Conservation (phyloP, 768 basidiomycete genomes). For the Aureoboletus auriporus region DNA sequence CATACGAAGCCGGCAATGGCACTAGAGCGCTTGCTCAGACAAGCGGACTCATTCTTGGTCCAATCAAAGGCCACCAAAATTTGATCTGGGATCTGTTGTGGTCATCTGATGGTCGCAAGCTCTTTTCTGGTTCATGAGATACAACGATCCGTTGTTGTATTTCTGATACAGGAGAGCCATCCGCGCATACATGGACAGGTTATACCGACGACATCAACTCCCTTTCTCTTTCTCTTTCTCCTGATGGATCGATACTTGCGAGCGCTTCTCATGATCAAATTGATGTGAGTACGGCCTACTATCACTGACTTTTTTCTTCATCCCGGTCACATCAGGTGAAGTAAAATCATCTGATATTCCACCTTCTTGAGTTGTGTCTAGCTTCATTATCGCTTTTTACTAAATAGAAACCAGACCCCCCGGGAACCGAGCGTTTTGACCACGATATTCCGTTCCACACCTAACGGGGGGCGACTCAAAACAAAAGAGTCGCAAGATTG, state of each 20-base stretch:
- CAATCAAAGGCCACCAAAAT: not conserved
- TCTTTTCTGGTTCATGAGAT: not conserved
- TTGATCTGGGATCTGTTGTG: not conserved
- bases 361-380: no score
- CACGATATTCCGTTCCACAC: not conserved
- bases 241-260: no score
- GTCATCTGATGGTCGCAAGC: slow-evolving; percentile 2
- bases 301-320: no score
- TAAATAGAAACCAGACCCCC: no score
- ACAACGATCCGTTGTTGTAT: not conserved
- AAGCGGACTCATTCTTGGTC: not conserved
- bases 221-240: no score
- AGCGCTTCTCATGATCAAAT: no score
- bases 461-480: not conserved
- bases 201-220: no score
- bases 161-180: not conserved
- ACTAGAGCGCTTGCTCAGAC: no score
- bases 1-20: not conserved
- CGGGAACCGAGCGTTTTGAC: not conserved
- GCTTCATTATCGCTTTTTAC: not conserved
- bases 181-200: no score
- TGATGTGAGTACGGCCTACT: no score
- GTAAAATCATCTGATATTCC: no score
- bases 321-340: not conserved
- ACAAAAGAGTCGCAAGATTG: not conserved